Evolutionary conservation across 2,329 filamentous ascomycete species (phyloP), one percentile per base, ranked within the genome.

Genomic region (Fusarium torulosum): DNA sequence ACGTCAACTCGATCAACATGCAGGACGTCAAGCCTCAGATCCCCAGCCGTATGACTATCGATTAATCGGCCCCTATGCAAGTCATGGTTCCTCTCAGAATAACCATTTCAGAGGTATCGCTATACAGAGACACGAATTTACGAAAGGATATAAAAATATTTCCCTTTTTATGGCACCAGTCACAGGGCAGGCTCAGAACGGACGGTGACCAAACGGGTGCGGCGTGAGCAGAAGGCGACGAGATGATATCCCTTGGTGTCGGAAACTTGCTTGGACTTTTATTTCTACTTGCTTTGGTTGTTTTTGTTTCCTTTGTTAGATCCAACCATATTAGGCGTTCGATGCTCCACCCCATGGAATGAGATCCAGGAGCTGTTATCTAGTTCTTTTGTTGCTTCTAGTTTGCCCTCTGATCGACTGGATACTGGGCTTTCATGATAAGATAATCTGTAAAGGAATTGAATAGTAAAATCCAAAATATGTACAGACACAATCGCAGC

Each of bases 11-110:
- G 42, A 86, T 88, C 75, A 83, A 80, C 74, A 75, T 86, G 69
- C 79, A 84, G 70, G 86, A 88, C 58, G 83, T 88, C 71, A 88
- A 88, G 79, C 81, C 84, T 6, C 80, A 83, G 64, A 75, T 83
- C 38, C 80, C 84, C 6, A 87, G 80, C 70, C 82, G 86, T 50
- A 88, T 89, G 86, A 89, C 86, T 4, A 89, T 89, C 68, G 86
- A 89, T 73, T 89, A 81, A 79, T 29, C 47, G 31, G 46, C 46
- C n/a, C 20, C 44, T 37, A 51, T n/a, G 45, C 62, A 53, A 60
- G 53, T 47, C 46, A 25, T 60, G 69, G 49, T 56, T 29, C 38
- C 42, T 53, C 33, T 33, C 13, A 15, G 7, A 35, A 37, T 23
- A 33, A 42, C 8, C 52, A 17, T 20, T 63, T 35, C 23, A 25